Conservation (phyloP, 2,329 filamentous ascomycete species). For the Gnomoniopsis sp. region DNA sequence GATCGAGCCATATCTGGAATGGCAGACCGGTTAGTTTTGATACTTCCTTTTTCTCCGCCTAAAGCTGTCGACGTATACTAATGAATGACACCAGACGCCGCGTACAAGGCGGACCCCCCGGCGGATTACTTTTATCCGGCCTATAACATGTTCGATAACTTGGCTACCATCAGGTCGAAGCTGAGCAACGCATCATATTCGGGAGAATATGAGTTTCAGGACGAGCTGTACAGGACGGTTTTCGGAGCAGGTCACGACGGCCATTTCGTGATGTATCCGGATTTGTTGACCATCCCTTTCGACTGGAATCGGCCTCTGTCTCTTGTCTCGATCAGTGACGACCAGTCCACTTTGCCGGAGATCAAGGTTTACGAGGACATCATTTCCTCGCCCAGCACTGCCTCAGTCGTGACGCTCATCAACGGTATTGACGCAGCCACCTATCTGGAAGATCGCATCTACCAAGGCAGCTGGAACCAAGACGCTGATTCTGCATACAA, state of each 20-base stretch:
- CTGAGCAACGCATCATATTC: conserved; percentile 32
- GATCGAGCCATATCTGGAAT: conserved; percentile 38
- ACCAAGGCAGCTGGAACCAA: conserved; percentile 32
- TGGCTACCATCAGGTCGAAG: conserved; percentile 30
- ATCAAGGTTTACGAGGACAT: conserved; percentile 46
- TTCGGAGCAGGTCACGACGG: conserved; percentile 38
- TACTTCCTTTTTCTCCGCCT: not conserved
- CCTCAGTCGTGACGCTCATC: conserved; percentile 24
- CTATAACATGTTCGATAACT: conserved; percentile 34
- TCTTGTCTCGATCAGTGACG: conserved; percentile 38
- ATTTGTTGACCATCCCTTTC: conserved; percentile 35
- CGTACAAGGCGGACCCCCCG: conserved; percentile 36
- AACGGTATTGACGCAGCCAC: conserved; percentile 27
- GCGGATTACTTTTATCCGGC: conserved; percentile 34
- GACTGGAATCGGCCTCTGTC: conserved; percentile 33
- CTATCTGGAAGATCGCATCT: conserved; percentile 40
- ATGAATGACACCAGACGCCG: conserved; percentile 29
- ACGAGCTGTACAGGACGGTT: conserved; percentile 34
- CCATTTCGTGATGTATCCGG: conserved; percentile 38
- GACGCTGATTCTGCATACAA: conserved; percentile 34
- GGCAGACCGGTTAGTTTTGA: conserved; percentile 36
- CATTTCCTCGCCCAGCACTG: conserved; percentile 21
- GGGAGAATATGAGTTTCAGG: conserved; percentile 39
- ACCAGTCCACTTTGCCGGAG: conserved; percentile 31
- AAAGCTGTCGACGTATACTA: conserved; percentile 23